Evolutionary conservation across 225 moss, liverwort and hornwort species (phyloP).

Genomic region (Sphagnum contortum): DNA sequence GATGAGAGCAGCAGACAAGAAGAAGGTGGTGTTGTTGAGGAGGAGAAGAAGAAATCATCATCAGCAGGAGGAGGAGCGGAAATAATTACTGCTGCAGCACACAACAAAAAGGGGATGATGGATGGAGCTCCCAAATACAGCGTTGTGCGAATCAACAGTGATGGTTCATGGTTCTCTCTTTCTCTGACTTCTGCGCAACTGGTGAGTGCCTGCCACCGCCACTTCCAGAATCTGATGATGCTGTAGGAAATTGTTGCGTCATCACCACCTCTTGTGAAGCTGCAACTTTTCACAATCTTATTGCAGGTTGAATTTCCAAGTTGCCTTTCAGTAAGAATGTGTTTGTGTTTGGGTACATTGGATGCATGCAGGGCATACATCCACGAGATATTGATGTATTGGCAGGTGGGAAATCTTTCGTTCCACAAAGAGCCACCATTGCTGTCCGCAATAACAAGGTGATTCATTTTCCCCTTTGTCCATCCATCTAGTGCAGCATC

Average conservation of each 20-base stretch:
- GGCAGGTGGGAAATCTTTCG: slow-evolving; percentile 63
- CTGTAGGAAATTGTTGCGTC: too few species aligned
- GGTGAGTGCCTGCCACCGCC: slow-evolving; percentile 11
- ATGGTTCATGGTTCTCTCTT: slow-evolving; percentile 54
- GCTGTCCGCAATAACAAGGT: slow-evolving; percentile 62
- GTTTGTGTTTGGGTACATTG: too few species aligned
- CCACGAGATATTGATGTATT: slow-evolving; percentile 72
- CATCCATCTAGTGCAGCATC: background rate
- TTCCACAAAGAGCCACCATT: slow-evolving; percentile 79
- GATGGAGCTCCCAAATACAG: slow-evolving; percentile 55
- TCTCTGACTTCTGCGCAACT: slow-evolving; percentile 51
- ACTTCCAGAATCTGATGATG: too few species aligned
- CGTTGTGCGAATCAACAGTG: slow-evolving; percentile 48
- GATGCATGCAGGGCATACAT: slow-evolving; percentile 38
- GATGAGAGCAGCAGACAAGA: too few species aligned
- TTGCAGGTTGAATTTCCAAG: too few species aligned
- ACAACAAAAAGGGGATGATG: background rate
- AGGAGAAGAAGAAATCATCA: too few species aligned
- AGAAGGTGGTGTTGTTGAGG: too few species aligned
- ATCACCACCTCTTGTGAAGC: too few species aligned
- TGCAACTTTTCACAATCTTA: too few species aligned
- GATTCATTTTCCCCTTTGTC: background rate
- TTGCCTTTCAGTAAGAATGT: too few species aligned
- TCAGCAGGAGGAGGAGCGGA: too few species aligned
- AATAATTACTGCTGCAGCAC: too few species aligned